phyloP scores from a whole-genome alignment of 148 eudicot species.

The Rhododendron molle region DNA sequence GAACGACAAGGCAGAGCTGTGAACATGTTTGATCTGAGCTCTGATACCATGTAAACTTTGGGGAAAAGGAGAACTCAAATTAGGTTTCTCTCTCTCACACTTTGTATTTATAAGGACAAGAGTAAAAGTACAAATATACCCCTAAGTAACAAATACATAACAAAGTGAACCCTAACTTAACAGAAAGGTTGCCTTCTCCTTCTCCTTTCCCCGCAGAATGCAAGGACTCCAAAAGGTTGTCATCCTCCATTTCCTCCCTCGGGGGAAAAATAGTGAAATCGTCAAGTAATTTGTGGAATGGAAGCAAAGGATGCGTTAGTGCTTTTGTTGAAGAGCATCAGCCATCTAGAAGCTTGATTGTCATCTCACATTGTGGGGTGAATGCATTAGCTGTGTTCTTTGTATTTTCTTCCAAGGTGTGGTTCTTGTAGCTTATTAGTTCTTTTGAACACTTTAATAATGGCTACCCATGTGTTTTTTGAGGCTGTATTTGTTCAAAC shows the following conservation, averaged over 20 bases:
- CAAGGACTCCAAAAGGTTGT: not conserved
- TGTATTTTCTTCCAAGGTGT: not conserved
- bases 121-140: too few species aligned
- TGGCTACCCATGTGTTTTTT: not conserved
- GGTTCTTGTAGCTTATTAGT: not conserved
- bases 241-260: not conserved
- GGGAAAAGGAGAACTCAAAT: too few species aligned
- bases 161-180: too few species aligned
- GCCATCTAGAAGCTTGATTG: not conserved
- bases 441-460: not conserved
- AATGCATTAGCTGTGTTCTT: not conserved
- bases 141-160: too few species aligned
- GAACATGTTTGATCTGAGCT: too few species aligned
- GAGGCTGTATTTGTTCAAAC: not conserved
- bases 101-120: too few species aligned
- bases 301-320: not conserved
- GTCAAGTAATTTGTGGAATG: not conserved
- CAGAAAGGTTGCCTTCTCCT: not conserved
- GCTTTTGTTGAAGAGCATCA: not conserved
- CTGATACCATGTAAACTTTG: too few species aligned
- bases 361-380: not conserved
- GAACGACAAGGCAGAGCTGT: too few species aligned
- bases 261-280: not conserved
- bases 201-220: not conserved
- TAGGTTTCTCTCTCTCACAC: too few species aligned